phyloP scores from a whole-genome alignment of 2,329 filamentous ascomycete genomes.

The Pseudogymnoascus sp. region DNA sequence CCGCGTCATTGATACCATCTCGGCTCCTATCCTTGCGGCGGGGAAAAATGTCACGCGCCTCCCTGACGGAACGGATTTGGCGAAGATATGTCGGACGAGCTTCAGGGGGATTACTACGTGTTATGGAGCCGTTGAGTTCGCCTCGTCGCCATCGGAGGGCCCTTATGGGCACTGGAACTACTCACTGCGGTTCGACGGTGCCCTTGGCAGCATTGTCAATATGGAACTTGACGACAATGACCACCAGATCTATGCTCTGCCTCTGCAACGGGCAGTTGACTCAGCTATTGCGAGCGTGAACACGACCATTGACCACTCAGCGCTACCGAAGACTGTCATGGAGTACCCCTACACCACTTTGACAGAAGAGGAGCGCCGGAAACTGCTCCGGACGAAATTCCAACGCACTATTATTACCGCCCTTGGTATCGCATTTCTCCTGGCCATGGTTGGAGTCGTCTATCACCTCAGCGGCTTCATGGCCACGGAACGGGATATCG shows the following conservation, averaged over 20 bases:
- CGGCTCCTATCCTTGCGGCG: constrained; percentile 44
- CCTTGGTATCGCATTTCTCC: constrained; percentile 69
- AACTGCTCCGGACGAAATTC: constrained; percentile 59
- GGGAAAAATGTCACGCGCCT: constrained; percentile 50
- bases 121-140: constrained; percentile 66
- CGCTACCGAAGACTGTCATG: constrained; percentile 39
- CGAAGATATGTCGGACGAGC: constrained; percentile 53
- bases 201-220: constrained; percentile 57
- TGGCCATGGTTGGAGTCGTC: constrained; percentile 69
- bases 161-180: constrained; percentile 70
- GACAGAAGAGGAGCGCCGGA: constrained; percentile 57
- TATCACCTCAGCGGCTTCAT: constrained; percentile 85
- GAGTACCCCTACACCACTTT: constrained; percentile 71
- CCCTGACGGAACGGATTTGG: constrained; percentile 47
- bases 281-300: constrained; percentile 55
- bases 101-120: constrained; percentile 61
- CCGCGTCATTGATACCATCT: constrained; percentile 56
- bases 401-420: constrained; percentile 67
- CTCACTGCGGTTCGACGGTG: constrained; percentile 67
- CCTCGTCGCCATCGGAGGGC: constrained; percentile 67
- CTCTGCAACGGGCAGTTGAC: constrained; percentile 73
- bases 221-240: constrained; percentile 61
- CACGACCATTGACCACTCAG: constrained; percentile 31
- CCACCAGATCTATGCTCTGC: constrained; percentile 67
- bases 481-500: constrained; percentile 75